These are phyloP conservation scores for Cotoneaster glaucophyllus DNA, from an alignment of 306 rosid species.

Conservation along the genomic window DNA sequence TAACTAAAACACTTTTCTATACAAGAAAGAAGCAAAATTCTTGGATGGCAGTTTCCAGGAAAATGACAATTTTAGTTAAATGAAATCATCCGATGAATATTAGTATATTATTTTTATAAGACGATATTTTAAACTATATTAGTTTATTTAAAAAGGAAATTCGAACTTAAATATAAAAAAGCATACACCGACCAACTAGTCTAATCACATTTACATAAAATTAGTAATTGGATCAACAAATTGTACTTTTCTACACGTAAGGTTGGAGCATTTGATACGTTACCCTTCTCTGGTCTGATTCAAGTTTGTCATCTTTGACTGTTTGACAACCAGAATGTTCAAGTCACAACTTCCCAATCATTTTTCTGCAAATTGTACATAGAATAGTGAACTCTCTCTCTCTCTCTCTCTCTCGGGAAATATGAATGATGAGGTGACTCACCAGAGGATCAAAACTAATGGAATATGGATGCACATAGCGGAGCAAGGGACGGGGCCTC, in stretches of 20 bases:
- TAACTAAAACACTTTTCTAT: too few relatives aligned
- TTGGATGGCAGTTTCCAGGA: not conserved
- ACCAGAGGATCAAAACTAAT: constrained; percentile 56
- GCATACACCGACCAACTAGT: too few relatives aligned
- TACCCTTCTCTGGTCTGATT: not conserved
- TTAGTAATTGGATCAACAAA: not conserved
- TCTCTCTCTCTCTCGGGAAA: not conserved
- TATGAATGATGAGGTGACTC: constrained; percentile 37
- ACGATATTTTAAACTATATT: too few relatives aligned
- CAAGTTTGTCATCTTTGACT: constrained; percentile 3
- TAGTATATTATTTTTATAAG: too few relatives aligned
- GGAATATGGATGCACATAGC: constrained; percentile 66
- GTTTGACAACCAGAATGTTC: not conserved
- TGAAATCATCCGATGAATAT: not conserved
- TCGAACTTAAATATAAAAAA: too few relatives aligned
- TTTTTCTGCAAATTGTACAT: not conserved
- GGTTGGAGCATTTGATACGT: not conserved
- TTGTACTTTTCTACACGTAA: not conserved
- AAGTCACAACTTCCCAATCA: not conserved
- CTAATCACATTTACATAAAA: too few relatives aligned
- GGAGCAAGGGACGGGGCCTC: constrained; percentile 64
- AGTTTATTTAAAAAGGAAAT: too few relatives aligned
- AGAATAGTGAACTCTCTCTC: not conserved
- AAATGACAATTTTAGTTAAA: not conserved
- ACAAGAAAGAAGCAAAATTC: too few relatives aligned